These are phyloP conservation scores for Yarrowia galli DNA, from an alignment of 1,139 yeast species.

Conservation along the genomic window DNA sequence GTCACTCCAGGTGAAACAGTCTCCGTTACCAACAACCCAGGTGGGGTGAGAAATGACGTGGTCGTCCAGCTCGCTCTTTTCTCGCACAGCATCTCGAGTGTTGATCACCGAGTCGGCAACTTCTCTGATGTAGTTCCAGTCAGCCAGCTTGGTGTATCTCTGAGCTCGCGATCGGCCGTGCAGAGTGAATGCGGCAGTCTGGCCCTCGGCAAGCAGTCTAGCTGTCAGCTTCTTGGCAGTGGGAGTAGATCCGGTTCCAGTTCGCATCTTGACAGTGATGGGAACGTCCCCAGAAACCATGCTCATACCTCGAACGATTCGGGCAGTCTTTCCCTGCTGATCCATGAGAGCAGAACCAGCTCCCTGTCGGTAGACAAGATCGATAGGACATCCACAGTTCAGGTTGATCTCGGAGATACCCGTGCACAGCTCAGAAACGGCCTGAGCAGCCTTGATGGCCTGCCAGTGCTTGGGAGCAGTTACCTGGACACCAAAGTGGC, in stretches of 20 bases:
- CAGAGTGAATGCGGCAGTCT: conserved; percentile 87
- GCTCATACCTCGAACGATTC: conserved; percentile 88
- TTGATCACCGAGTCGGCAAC: conserved; percentile 73
- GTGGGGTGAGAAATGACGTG: conserved; percentile 52
- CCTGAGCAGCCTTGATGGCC: conserved; percentile 89
- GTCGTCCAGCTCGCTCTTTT: conserved; percentile 51
- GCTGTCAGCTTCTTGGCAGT: conserved; percentile 79
- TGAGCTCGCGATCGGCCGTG: conserved; percentile 98
- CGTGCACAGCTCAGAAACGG: conserved; percentile 62
- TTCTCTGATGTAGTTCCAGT: conserved; percentile 87
- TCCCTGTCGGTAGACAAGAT: conserved; percentile 87
- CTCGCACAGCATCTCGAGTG: conserved; percentile 56
- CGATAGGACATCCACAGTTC: conserved; percentile 98
- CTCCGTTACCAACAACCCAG: conserved; percentile 87
- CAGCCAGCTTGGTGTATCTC: conserved; percentile 87
- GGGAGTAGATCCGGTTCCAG: conserved; percentile 89
- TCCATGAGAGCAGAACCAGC: conserved; percentile 95
- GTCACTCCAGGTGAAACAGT: conserved; percentile 83
- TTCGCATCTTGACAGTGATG: conserved; percentile 87
- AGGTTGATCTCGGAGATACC: conserved; percentile 80
- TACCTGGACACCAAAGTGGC: conserved; percentile 92
- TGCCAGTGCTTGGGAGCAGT: conserved; percentile 95
- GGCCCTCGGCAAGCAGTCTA: conserved; percentile 75
- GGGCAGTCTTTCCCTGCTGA: conserved; percentile 78
- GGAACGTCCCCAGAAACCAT: conserved; percentile 89